Base-by-base conservation (phyloP, 2,329 filamentous ascomycete genomes). In the Trichoderma asperellum region DNA sequence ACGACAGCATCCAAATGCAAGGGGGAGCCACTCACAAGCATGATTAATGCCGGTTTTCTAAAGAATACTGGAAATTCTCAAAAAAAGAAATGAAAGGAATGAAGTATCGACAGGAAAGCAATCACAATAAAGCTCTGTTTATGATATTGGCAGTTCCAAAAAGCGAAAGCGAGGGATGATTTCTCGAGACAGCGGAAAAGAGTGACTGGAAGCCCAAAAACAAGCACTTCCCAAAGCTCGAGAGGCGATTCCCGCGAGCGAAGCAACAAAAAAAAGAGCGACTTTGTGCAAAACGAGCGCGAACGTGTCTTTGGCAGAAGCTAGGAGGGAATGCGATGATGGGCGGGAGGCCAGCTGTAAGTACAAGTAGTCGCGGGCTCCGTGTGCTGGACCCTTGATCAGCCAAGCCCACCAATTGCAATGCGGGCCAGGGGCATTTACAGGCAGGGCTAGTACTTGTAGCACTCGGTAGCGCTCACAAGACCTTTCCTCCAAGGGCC, bases 201-300 rank as follows among this genome's bases (percentile, higher is more conserved):
- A 69, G 61, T 69, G 67, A 69, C 56, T 66, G 61, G 70, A 69
- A 69, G 67, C 58, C n/a, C 18, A 52, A 27, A 66, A 52, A 47
- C n/a, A 56, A 53, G 56, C 65, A 52, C 56, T 53, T 61, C 43
- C 56, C 56, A 61, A 58, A 37, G 34, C 66, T 27, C 43, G 58
- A 68, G 53, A 35, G 32, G 43, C 58, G 16, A 4, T n/a, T 49
- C 47, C 57, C 56, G 12, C 35, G 58, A 37, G 66, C 35, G 14
- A 47, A 14, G 34, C 24, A 56, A 24, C 24, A 24, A 24, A 24
- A 55, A 60, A 68, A 32, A 27, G 68, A 69, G 47, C 32, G 61
- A 40, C 32, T n/a, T 40, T 49, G 61, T 62, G 34, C 34, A 43
- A 59, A 68, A 68, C 21, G 68, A 69, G 68, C 40, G 62, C 53